Percentiles rank a stretch among this genome's conserved stretches.
Conservation (phyloP, 805 yeast species). For the Saturnispora serradocipensis region DNA sequence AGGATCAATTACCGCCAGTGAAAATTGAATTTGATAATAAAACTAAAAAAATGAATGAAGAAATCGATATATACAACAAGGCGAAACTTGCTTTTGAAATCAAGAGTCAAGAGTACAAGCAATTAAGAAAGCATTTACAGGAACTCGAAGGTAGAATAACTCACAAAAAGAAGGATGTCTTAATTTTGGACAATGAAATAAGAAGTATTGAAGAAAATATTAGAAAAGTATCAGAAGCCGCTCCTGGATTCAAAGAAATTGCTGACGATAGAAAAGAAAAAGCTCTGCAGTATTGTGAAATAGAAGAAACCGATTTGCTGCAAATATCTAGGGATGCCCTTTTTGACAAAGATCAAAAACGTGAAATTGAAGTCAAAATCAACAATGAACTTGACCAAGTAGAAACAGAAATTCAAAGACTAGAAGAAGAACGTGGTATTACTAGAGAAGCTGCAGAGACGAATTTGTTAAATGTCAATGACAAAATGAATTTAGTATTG, state of each 20-base stretch:
- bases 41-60: neutral
- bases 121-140: constrained; percentile 8
- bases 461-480: constrained; percentile 37
- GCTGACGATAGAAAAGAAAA: constrained; percentile 7
- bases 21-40: neutral
- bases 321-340: constrained; percentile 33
- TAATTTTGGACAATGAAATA: constrained; percentile 1
- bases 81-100: neutral
- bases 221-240: neutral
- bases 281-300: constrained; percentile 37
- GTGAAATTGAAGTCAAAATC: constrained; percentile 25
- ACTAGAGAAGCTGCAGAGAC: constrained; percentile 46
- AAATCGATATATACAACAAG: neutral
- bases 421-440: constrained; percentile 46
- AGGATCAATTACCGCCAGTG: neutral
- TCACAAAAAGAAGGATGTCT: constrained; percentile 12
- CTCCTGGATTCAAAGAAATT: constrained; percentile 3
- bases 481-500: constrained; percentile 34
- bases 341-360: constrained; percentile 2
- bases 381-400: constrained; percentile 39
- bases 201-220: constrained; percentile 4
- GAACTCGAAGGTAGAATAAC: constrained; percentile 3
- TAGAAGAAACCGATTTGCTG: constrained; percentile 36
- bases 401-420: constrained; percentile 37
- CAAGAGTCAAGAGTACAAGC: constrained; percentile 4